Evolutionary conservation across 495 filamentous ascomycete species (phyloP).

Genomic region (Penicillium tannophilum): DNA sequence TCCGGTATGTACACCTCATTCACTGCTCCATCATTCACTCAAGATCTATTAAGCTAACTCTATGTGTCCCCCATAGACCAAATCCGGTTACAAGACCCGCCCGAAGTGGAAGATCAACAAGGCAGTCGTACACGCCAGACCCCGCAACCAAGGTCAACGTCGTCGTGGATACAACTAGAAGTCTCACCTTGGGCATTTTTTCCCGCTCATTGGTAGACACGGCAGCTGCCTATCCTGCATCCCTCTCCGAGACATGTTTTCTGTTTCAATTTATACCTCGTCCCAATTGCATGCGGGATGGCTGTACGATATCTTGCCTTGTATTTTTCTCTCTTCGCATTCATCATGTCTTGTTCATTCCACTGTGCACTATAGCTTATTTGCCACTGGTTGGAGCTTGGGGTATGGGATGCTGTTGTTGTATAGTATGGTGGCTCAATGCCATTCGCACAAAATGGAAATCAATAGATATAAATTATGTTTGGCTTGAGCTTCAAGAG

Average conservation of each 20-base stretch:
- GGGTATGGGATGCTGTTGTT: slow-evolving; percentile 14
- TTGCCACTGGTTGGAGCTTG: slow-evolving; percentile 20
- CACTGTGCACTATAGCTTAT: slow-evolving; percentile 15
- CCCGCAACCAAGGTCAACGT: slow-evolving; percentile 75
- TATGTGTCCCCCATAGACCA: slow-evolving; percentile 59
- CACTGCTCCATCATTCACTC: background rate
- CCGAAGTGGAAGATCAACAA: slow-evolving; percentile 76
- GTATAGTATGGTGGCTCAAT: slow-evolving; percentile 30
- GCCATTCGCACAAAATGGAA: slow-evolving; percentile 20
- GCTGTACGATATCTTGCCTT: slow-evolving; percentile 31
- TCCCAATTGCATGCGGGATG: slow-evolving; percentile 15
- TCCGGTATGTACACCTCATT: slow-evolving; percentile 65
- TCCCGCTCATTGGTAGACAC: slow-evolving; percentile 3
- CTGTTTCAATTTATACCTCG: slow-evolving; percentile 25
- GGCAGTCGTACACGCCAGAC: slow-evolving; percentile 73
- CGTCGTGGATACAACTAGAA: slow-evolving; percentile 50
- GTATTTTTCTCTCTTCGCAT: slow-evolving; percentile 20
- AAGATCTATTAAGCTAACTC: slow-evolving; percentile 21
- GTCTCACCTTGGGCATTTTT: background rate
- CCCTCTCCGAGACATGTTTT: slow-evolving; percentile 14
- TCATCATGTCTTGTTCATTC: slow-evolving; percentile 11
- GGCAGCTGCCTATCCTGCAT: slow-evolving; percentile 5
- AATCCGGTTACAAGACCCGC: slow-evolving; percentile 96
- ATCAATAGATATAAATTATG: slow-evolving; percentile 1
- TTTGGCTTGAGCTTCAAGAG: background rate